Evolutionary conservation across 2,329 filamentous ascomycete species (phyloP), one percentile per base, ranked within the genome.

Genomic region (Colletotrichum sp.): DNA sequence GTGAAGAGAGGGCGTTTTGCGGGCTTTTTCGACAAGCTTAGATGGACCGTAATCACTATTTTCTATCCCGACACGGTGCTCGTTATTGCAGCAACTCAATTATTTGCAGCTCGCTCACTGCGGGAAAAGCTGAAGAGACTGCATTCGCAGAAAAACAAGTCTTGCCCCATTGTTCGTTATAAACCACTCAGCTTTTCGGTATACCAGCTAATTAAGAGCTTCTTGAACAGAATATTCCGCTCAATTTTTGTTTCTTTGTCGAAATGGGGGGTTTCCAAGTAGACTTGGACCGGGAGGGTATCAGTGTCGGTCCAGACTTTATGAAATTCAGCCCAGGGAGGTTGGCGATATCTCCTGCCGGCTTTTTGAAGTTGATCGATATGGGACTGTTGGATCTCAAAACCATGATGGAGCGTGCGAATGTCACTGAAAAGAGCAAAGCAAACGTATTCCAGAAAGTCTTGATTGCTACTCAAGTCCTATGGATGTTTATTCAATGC

Each of bases 341-440:
- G 15, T 7, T 70, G 59, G 0, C 63, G 0, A 28, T 76, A 6
- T 73, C 68, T 16, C 69, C 79, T 59, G 15, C 69, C 1, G 72
- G 77, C 12, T 64, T 77, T 18, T 57, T 72, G 0, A 36, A 69
- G 8, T 76, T 80, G 8, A 74, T 78, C 3, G 39, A 60, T 6
- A 21, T 30, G 12, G 57, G 18, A 13, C 64, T 64, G 7, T 21
- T 65, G 13, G 60, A 66, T 7, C 7, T 55, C 3, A 3, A 36
- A 34, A 6, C 66, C 5, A 16, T 34, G n/a, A 16, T 77, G 0
- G n/a, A 34, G 8, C 18, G 30, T 1, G 55, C 72, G 2, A 60
- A 81, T 13, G 83, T 86, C 6, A 69, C 78, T 60, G 84, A 87
- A 55, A 83, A 83, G 30, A 86, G 83, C 77, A 87, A 87, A 71